These are phyloP conservation scores for Tetrastigma voinierianum DNA, from an alignment of 164 flowering plant species.

Conservation along the genomic window DNA sequence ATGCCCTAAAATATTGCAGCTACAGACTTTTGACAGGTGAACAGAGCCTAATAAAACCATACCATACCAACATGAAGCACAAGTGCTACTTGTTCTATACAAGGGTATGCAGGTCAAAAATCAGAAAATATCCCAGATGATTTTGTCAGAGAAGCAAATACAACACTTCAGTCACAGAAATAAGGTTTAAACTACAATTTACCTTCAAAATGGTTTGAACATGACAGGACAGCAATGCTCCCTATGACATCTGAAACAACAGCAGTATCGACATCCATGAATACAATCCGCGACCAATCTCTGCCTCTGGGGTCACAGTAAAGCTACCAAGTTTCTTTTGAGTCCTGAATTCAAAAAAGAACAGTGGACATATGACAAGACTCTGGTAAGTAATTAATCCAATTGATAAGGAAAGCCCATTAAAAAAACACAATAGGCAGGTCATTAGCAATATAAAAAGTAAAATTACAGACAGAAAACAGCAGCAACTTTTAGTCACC, in stretches of 20 bases:
- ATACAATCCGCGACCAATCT: slow-evolving; percentile 91
- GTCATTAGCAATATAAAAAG: neutral
- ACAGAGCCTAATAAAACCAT: too few species aligned
- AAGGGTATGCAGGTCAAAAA: too few species aligned
- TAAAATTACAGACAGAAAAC: slow-evolving; percentile 1
- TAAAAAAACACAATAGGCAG: neutral
- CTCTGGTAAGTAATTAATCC: neutral
- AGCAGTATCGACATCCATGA: slow-evolving; percentile 69
- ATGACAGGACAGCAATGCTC: slow-evolving; percentile 68
- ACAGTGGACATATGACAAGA: neutral
- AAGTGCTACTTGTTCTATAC: too few species aligned
- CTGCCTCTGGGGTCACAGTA: slow-evolving; percentile 85
- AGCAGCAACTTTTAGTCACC: slow-evolving; percentile 36
- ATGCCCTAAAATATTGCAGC: too few species aligned
- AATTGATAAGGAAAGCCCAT: neutral
- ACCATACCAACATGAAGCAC: too few species aligned
- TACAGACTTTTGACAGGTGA: too few species aligned
- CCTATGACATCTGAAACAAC: slow-evolving; percentile 91
- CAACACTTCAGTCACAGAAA: too few species aligned
- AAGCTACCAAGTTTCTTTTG: slow-evolving; percentile 68
- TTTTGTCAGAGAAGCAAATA: too few species aligned
- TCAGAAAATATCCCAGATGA: too few species aligned
- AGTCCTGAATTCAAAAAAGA: slow-evolving; percentile 42
- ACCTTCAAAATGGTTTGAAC: slow-evolving; percentile 62
- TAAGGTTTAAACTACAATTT: neutral